Base-by-base conservation (phyloP, 305 asterid species). In the Fraxinus ornus region DNA sequence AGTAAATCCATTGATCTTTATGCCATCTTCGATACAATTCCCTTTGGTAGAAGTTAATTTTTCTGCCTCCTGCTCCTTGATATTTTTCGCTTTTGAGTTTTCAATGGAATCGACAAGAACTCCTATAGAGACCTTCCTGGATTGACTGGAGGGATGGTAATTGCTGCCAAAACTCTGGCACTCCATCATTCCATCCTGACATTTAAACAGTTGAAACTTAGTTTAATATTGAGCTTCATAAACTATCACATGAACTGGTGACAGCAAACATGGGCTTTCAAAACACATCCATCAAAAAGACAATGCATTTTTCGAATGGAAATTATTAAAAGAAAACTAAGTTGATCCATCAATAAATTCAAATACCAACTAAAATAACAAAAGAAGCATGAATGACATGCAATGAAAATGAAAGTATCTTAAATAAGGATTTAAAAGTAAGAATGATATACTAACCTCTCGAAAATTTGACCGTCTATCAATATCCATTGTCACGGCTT, bases 51-150 rank as follows among this genome's bases (percentile, higher is more conserved):
- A 24, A 85, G 80, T 83, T 82, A 64, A 79, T 22, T 82, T 77
- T 87, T 85, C 87, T 82, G 86, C 86, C 78, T 55, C 83, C 78
- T 73, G 89, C 64, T 78, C 87, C 85, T 83, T 82, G 57, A 74
- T 75, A 70, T 82, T 86, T 70, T 88, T 87, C 36, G 82, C 35
- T 82, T 86, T 87, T 33, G 84, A 82, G 84, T 88, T 86, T 76
- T 91, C 78, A 77, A 76, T 82, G 66, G 96, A 88, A 86, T 91
- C 90, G 70, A 87, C 86, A 80, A 91, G 89, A 87, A 94, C 86
- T 80, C 98, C 98, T 19, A 93, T 85, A 72, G 99, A 95, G 84
- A 93, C 90, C 88, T 95, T 95, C 88, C 93, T 93, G 78, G 96
- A 84, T 86, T 92, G 97, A 81, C 97, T 91, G 86, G 86, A 85